A percentile compares a stretch with the other conserved stretches of the same genome.
phyloP scores from a whole-genome alignment of 768 basidiomycete species.

The Coprinopsis strossmayeri region DNA sequence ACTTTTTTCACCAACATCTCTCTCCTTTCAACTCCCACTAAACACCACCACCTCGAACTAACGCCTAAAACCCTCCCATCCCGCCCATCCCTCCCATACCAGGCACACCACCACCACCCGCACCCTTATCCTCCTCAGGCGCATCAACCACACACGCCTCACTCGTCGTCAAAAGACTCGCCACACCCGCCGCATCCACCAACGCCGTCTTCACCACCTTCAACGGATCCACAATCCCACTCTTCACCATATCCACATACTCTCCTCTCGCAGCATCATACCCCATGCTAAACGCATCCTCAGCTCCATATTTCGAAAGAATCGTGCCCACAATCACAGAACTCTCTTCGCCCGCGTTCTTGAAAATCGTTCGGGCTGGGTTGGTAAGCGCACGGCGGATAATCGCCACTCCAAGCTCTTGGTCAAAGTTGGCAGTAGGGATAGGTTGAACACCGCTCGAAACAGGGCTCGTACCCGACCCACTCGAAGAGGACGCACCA shows the following conservation, averaged over 20 bases:
- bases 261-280: conserved; percentile 91
- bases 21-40: no score
- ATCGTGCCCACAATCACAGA: conserved; percentile 90
- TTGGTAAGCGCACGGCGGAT: conserved; percentile 80
- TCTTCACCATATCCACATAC: conserved; percentile 91
- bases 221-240: conserved; percentile 92
- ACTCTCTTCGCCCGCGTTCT: conserved; percentile 92
- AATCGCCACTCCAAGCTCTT: conserved; percentile 91
- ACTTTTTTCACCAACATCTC: no score
- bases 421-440: conserved; percentile 89
- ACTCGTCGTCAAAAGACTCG: conserved; percentile 85
- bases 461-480: no score
- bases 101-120: conserved; percentile 36
- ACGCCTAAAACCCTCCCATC: conserved; percentile 15
- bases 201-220: conserved; percentile 94
- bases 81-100: conserved; percentile 32
- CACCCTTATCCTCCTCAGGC: conserved; percentile 80
- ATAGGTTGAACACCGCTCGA: no score
- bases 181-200: conserved; percentile 91
- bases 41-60: not conserved
- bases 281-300: conserved; percentile 80
- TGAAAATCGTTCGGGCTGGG: conserved; percentile 83
- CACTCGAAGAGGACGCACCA: conserved; percentile 38
- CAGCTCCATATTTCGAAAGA: conserved; percentile 40
- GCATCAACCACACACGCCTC: conserved; percentile 92